A percentile compares a stretch with the other conserved stretches of the same genome.
phyloP scores from a whole-genome alignment of 2,329 filamentous ascomycete genomes.

The Aspergillus sclerotialis region DNA sequence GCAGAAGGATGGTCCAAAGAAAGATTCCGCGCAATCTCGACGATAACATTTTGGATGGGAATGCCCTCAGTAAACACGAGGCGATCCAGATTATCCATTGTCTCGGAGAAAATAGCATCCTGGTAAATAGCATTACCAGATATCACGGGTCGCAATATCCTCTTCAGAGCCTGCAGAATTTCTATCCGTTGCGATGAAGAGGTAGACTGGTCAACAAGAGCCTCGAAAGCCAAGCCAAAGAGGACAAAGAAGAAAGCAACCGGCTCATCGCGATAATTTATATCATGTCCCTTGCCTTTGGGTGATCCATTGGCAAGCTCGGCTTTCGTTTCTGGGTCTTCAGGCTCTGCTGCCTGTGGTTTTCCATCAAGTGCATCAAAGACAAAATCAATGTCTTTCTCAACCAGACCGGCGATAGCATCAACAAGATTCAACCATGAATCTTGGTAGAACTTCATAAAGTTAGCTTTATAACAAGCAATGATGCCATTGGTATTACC shows the following conservation, averaged over 20 bases:
- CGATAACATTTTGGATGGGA: constrained; percentile 83
- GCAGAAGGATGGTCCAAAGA: constrained; percentile 90
- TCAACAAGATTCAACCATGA: constrained; percentile 95
- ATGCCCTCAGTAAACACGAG: constrained; percentile 86
- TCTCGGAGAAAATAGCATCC: constrained; percentile 92
- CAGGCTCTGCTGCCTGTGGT: constrained; percentile 26
- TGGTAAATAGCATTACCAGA: constrained; percentile 95
- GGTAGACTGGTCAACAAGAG: constrained; percentile 73
- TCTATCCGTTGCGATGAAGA: constrained; percentile 74
- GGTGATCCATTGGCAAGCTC: constrained; percentile 12
- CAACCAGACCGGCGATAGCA: constrained; percentile 92
- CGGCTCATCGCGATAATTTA: constrained; percentile 96
- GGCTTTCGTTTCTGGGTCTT: constrained; percentile 18
- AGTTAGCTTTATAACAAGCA: background rate
- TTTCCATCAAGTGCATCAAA: constrained; percentile 95
- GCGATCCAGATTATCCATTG: constrained; percentile 89
- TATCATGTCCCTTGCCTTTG: constrained; percentile 61
- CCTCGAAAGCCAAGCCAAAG: constrained; percentile 94
- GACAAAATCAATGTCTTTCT: constrained; percentile 95
- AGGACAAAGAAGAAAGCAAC: constrained; percentile 98
- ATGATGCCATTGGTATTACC: constrained; percentile 27
- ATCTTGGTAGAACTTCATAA: constrained; percentile 76
- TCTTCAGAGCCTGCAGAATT: constrained; percentile 85
- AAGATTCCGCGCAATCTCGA: constrained; percentile 84
- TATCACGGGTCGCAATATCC: constrained; percentile 88